Base-by-base conservation (phyloP, 805 yeast species). In the Yarrowia hollandica region DNA sequence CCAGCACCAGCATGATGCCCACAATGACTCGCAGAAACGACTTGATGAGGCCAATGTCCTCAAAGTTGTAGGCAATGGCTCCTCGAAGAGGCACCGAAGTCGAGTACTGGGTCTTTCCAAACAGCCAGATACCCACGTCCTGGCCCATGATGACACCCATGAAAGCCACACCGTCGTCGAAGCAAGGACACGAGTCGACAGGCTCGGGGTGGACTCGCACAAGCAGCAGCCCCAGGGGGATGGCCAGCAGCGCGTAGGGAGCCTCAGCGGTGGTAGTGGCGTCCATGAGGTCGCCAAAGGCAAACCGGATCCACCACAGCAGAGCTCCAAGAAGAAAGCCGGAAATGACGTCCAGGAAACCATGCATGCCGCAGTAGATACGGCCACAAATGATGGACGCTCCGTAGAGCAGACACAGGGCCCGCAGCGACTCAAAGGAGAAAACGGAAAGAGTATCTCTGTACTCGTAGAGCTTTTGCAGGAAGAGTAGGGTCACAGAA, bases 321-420 rank as follows among this genome's bases (percentile, higher is more conserved):
- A 72, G 34, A 0, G 74, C 50, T 0, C 99, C 99, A 15, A 90
- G 73, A 0, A 79, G 0, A 0, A 81, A 72, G 5, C 99, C 99
- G 16, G 80, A 68, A 0, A 73, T 54, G 2, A 94, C 77, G 69
- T 94, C 99, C 19, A 87, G 72, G 61, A 88, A 80, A 2, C 99
- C 98, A 73, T 94, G 99, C 99, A 92, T 92, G 3, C 99, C 99
- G 70, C 96, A 90, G 73, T 94, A 92, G 9, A 92, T 67, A 60
- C 99, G 77, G 15, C 99, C 99, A 62, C 82, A 69, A 1, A 88
- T 79, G 61, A 94, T 75, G 7, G 90, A 82, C 33, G 77, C 61
- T 66, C 82, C 83, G 69, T 90, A 90, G 19, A 80, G 59, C 19
- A 48, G 15, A 57, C 63, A 64, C 19, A 61, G 46, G 12, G 55